Evolutionary conservation across 176 grass and related monocot species (phyloP), one percentile per base, ranked within the genome.

Genomic region (Lolium perenne): DNA sequence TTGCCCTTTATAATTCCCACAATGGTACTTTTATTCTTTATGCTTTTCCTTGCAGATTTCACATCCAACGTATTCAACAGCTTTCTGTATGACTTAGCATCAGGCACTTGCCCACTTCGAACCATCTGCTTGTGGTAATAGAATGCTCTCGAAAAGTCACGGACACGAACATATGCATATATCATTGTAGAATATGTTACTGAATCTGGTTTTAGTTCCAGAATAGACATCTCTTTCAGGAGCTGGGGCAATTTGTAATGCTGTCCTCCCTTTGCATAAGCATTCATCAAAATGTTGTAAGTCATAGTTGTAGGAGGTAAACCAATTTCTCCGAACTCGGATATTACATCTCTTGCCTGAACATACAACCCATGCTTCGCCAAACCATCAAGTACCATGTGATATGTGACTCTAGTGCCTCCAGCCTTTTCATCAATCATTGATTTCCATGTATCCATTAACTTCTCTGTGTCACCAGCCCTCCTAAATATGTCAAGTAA

Each of bases 201-300:
- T 21, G 91, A 93, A 77, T 98, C 93, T 74, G 93, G 93, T 87
- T 91, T 95, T 81, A 95, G 86, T 80, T 92, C 58, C 54, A 95
- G 75, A 16, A 57, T 38, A 54, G 48, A 35, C 93, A 98, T 98
- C 72, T 98, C 95, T 90, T 92, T 98, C 80, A 98, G 75, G 49
- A 95, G 79, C 76, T 87, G 86, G 15, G 95, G 95, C 68, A 98
- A 92, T 85, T 94, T 98, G 85, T 86, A 94, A 79, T 98, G 90
- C 21, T 98, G 95, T 18, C 95, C 95, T 67, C 91, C 95, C 65
- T 86, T 89, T 72, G 93, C 93, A 94, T 94, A 98, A 50, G 93
- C 93, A 89, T 98, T 95, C 85, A 98, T 98, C 81, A 98, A 83
- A 78, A 98, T 98, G 75, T 95, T 98, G 83, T 92, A 98, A 53